Conservation (phyloP, 129 eudicot genomes). For the Ambrosia trifida region DNA sequence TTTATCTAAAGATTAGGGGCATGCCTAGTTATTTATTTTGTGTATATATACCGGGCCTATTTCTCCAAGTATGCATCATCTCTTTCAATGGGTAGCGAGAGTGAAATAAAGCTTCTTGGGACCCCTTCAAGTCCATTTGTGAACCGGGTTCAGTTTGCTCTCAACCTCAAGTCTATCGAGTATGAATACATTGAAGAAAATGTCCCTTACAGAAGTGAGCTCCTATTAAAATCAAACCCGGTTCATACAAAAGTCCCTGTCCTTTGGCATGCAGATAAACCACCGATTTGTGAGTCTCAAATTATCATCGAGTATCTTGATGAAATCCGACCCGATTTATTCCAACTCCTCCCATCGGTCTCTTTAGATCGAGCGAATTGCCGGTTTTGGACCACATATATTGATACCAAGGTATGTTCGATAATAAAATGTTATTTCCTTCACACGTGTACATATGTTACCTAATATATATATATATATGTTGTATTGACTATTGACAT, state of each 20-base stretch:
- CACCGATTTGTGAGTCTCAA: constrained; percentile 9
- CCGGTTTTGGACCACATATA: neutral
- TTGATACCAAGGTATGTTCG: neutral
- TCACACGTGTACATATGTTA: too few relatives aligned
- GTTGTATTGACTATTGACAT: neutral
- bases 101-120: constrained; percentile 6
- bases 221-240: neutral
- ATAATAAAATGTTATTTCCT: neutral
- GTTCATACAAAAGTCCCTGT: constrained; percentile 8
- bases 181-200: too few relatives aligned
- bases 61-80: neutral
- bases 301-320: constrained; percentile 1
- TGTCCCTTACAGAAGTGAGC: neutral
- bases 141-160: too few relatives aligned
- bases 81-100: neutral
- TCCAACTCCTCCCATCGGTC: neutral
- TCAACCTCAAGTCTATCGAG: too few relatives aligned
- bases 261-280: neutral
- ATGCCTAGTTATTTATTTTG: neutral
- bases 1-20: neutral
- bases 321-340: neutral
- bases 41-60: constrained; percentile 4
- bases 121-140: too few relatives aligned
- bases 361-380: neutral
- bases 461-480: too few relatives aligned